Conservation (phyloP, 345 rosid genomes). For the Linum lewisii region DNA sequence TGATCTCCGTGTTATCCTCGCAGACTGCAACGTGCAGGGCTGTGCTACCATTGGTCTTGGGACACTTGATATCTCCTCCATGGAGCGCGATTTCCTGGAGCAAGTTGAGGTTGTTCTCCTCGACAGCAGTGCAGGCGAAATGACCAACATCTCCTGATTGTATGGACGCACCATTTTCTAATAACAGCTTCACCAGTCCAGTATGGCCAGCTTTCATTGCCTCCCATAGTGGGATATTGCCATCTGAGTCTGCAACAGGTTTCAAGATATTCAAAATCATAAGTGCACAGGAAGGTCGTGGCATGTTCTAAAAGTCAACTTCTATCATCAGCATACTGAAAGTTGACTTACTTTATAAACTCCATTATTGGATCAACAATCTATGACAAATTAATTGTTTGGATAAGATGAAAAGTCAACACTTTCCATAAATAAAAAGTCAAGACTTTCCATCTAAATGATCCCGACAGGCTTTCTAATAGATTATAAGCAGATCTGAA, state of each 20-base stretch:
- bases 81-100: slow-evolving; percentile 40
- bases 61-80: slow-evolving; percentile 54
- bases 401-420: not conserved
- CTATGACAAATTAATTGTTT: not conserved
- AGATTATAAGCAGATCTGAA: not conserved
- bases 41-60: slow-evolving; percentile 41
- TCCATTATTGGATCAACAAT: not conserved
- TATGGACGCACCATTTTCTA: slow-evolving; percentile 37
- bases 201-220: slow-evolving; percentile 61
- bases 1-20: slow-evolving; percentile 59
- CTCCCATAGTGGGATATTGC: slow-evolving; percentile 74
- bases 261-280: too few relatives aligned
- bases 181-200: slow-evolving; percentile 34
- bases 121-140: slow-evolving; percentile 65
- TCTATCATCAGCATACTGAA: not conserved
- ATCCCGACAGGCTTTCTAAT: not conserved
- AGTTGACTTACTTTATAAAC: not conserved
- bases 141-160: slow-evolving; percentile 60
- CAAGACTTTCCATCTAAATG: not conserved
- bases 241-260: slow-evolving; percentile 46
- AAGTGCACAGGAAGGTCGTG: too few relatives aligned
- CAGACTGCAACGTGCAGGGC: slow-evolving; percentile 81
- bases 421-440: not conserved
- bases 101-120: slow-evolving; percentile 50
- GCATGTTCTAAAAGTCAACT: not conserved